A percentile compares a stretch with the other conserved stretches of the same genome.
Evolutionary conservation across 495 filamentous ascomycete species (phyloP).

Genomic region (Aspergillus kassunensis): DNA sequence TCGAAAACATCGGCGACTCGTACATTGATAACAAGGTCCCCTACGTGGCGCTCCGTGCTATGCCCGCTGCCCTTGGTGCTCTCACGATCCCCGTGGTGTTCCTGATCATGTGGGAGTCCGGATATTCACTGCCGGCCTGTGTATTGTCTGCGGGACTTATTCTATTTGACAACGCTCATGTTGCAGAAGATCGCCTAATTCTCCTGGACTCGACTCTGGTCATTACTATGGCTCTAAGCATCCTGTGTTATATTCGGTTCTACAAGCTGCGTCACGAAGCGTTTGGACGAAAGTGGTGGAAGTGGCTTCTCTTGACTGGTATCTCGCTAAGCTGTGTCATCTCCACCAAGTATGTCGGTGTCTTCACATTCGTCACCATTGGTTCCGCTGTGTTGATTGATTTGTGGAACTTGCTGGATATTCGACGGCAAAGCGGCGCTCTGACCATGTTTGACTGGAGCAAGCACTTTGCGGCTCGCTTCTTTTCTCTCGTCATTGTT

Average conservation of each 20-base stretch:
- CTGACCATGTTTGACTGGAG: conserved; percentile 73
- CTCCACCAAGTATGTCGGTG: conserved; percentile 95
- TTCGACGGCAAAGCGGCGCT: conserved; percentile 74
- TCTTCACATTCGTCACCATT: conserved; percentile 96
- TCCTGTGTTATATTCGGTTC: conserved; percentile 93
- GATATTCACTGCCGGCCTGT: conserved; percentile 91
- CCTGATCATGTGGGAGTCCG: conserved; percentile 99
- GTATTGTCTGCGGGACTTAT: conserved; percentile 80
- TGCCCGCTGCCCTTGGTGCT: conserved; percentile 88
- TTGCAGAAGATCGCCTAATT: conserved; percentile 94
- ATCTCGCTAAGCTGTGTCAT: conserved; percentile 95
- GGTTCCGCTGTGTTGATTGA: conserved; percentile 91
- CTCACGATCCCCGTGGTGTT: conserved; percentile 93
- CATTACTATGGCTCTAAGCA: conserved; percentile 88
- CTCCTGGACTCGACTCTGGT: conserved; percentile 92
- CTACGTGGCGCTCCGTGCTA: conserved; percentile 89
- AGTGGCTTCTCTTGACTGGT: conserved; percentile 94
- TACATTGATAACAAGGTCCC: conserved; percentile 97
- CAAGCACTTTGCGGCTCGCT: conserved; percentile 86
- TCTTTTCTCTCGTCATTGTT: conserved; percentile 76
- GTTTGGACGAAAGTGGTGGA: conserved; percentile 98
- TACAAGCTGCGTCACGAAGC: conserved; percentile 91
- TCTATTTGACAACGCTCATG: conserved; percentile 96
- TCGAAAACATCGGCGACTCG: conserved; percentile 98
- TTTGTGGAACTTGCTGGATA: conserved; percentile 88